Base-by-base conservation (phyloP, 805 yeast genomes). In the Teunomyces aglyptinius region DNA sequence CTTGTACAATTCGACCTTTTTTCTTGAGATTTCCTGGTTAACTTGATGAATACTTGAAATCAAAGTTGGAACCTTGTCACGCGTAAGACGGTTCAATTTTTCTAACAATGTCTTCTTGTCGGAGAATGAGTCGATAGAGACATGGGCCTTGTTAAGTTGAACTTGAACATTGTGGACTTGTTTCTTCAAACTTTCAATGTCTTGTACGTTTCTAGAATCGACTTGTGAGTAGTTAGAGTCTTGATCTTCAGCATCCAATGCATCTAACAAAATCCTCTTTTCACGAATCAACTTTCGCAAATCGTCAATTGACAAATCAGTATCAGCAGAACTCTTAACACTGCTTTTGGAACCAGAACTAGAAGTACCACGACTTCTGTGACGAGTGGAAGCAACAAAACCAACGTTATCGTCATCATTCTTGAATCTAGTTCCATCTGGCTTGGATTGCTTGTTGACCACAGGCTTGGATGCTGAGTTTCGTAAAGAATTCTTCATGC, bases 381-480 rank as follows among this genome's bases (percentile, higher is more conserved):
- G 78, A 59, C 82, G 77, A 34, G 89, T 83, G 53, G 88, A 77
- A 2, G 92, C 80, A 19, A 81, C 81, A 53, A 90, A 90, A 1
- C 82, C 79, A 29, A 82, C 68, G 43, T 80, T 80, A 48, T 78
- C 79, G 55, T 86, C 96, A 59, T 90, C 83, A 61, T 89, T 86
- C 58, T 86, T 88, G 71, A 79, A 69, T 67, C 82, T 53, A 63
- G 71, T 51, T 4, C 64, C 65, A 58, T 59, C 72, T 5, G 61
- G 56, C 26, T 46, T 56, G 39, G 51, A 55, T 26, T 50, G 58
- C 51, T 36, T 55, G 50, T 41, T 49, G 49, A 47, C 62, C 19
- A 51, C 52, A 3, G 56, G 44, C 11, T 55, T 47, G 10, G 53
- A 33, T 0, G 57, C 46, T 8, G 56, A 45, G 40, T 55, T 68